Base-by-base conservation (phyloP, 129 eudicot species). In the Chrysanthemum lavandulifolium region DNA sequence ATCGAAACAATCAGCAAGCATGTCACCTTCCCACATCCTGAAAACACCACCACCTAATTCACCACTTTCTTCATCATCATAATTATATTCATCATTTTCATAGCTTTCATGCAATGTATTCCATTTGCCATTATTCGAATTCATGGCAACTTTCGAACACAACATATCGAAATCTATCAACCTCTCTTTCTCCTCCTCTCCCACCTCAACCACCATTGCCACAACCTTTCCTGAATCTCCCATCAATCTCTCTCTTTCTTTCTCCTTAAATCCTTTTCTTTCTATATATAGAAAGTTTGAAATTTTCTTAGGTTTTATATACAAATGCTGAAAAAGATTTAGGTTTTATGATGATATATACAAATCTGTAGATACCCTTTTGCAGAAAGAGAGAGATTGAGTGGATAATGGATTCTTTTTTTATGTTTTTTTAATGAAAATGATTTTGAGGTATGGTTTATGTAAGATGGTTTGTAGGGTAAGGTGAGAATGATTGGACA, bases 11-110 rank as follows among this genome's bases (percentile, higher is more conserved):
- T 88, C 91, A n/a, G n/a, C n/a, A 72, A 95, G 68, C 71, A 95
- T 81, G 47, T 86, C 96, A 74, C 99, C 99, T 85, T 95, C 99
- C 99, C 99, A 95, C 99, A 95, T 90, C 82, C 99, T 85, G 29
- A 86, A 73, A 68, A 90, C 89, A 62, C 93, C 92, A 3, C 86
- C 72, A 11, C 81, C 85, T 16, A 59, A 29, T 21, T 66, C 83
- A 25, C 81, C 88, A 3, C 70, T 33, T 43, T 75, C 84, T 68
- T 29, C 69, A 14, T 58, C 75, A 49, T 73, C 58, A 40, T 70
- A 76, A 3, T 70, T 77, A 5, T 69, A 58, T 27, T 66, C 81
- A 65, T 25, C 45, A 10, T 51, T 56, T 21, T 73, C 51, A 33
- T 65, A 40, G 11, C 21, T 65, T 36, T 76, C 75, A 10, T 81